Percentiles rank a stretch among this genome's conserved stretches.
Conservation (phyloP, 306 rosid genomes). For the Ochetophila trinervis region DNA sequence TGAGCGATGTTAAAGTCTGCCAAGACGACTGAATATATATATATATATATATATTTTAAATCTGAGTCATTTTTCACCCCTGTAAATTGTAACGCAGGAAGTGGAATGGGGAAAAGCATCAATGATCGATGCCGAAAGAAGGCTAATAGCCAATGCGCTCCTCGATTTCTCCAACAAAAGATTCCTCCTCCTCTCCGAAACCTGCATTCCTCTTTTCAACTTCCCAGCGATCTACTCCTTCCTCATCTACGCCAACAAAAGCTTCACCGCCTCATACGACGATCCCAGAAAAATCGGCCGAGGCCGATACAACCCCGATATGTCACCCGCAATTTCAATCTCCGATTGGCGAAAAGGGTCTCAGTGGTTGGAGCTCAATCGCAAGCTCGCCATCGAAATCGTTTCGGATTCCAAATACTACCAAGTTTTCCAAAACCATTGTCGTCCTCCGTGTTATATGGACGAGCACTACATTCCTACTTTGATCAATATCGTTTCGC, state of each 20-base stretch:
- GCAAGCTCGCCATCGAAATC: slow-evolving; percentile 35
- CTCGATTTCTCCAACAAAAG: slow-evolving; percentile 46
- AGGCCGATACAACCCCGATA: slow-evolving; percentile 46
- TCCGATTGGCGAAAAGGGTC: slow-evolving; percentile 57
- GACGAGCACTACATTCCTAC: slow-evolving; percentile 61
- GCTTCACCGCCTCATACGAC: slow-evolving; percentile 42
- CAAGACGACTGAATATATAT: too few species aligned
- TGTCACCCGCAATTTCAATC: slow-evolving; percentile 29
- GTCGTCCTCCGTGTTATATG: slow-evolving; percentile 52
- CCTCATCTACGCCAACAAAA: slow-evolving; percentile 22
- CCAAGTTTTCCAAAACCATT: slow-evolving; percentile 32
- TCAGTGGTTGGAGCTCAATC: slow-evolving; percentile 47
- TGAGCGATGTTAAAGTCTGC: too few species aligned
- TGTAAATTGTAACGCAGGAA: slow-evolving; percentile 23
- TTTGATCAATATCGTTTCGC: slow-evolving; percentile 26
- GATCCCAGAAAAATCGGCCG: slow-evolving; percentile 44
- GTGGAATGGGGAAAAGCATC: slow-evolving; percentile 45
- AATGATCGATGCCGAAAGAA: slow-evolving; percentile 53
- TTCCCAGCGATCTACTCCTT: slow-evolving; percentile 36
- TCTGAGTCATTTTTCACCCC: too few species aligned
- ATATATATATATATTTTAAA: too few species aligned
- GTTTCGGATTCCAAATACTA: slow-evolving; percentile 40
- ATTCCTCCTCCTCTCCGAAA: slow-evolving; percentile 43
- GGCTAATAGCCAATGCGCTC: slow-evolving; percentile 47
- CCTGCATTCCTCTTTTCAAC: slow-evolving; percentile 50